Conservation (phyloP, 345 rosid genomes). For the Ceriops decandra region DNA sequence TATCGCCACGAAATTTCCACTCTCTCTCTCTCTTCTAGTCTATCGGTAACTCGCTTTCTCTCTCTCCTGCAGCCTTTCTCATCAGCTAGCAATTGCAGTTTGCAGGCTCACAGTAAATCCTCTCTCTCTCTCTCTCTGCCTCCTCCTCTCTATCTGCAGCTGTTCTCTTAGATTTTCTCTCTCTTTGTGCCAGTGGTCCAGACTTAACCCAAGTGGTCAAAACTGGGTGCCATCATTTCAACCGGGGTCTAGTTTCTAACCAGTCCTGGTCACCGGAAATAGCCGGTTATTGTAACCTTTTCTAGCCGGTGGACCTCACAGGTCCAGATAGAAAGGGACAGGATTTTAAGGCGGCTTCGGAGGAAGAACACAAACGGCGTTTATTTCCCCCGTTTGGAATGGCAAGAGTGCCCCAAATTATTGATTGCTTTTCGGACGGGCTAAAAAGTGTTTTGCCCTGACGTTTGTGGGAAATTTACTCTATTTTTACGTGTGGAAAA, state of each 20-base stretch:
- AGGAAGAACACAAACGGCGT: constrained; percentile 35
- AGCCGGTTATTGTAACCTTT: constrained; percentile 34
- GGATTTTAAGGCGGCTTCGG: constrained; percentile 37
- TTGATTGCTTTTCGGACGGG: not conserved
- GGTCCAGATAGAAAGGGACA: constrained; percentile 32
- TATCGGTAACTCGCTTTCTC: constrained; percentile 9
- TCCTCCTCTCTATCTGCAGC: constrained; percentile 23
- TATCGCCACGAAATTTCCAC: not conserved
- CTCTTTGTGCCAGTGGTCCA: constrained; percentile 6
- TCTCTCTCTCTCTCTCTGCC: constrained; percentile 11
- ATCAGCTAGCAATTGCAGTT: constrained; percentile 29
- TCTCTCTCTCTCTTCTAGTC: constrained; percentile 6
- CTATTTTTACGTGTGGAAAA: constrained; percentile 49
- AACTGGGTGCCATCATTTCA: constrained; percentile 55
- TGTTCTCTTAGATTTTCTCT: constrained; percentile 13
- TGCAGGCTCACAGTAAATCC: constrained; percentile 14
- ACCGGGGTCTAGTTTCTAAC: constrained; percentile 77
- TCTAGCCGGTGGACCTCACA: constrained; percentile 22
- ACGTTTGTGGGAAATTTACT: constrained; percentile 49
- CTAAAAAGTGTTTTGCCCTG: constrained; percentile 46
- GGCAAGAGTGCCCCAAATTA: not conserved
- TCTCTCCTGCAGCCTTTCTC: constrained; percentile 14
- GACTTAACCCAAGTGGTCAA: constrained; percentile 68
- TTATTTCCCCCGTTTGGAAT: constrained; percentile 5
- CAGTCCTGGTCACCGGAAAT: constrained; percentile 40